Conservation (phyloP, 2,329 filamentous ascomycete genomes). For the Cercospora canescens region DNA sequence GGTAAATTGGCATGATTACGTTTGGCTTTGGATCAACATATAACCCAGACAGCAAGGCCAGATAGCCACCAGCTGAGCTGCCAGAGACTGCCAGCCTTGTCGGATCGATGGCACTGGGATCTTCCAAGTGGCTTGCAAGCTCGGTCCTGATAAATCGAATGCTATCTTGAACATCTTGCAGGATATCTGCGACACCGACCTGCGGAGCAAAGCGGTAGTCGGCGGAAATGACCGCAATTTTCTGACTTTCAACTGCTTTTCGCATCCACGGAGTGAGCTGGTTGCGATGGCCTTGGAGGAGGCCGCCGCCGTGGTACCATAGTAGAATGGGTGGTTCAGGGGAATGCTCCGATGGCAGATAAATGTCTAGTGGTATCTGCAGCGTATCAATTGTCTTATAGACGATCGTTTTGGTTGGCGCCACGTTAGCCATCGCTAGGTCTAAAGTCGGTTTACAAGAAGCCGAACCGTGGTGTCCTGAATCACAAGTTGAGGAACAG, state of each 20-base stretch:
- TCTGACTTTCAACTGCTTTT: constrained; percentile 26
- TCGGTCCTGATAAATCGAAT: constrained; percentile 30
- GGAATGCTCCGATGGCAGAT: constrained; percentile 21
- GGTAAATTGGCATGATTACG: constrained; percentile 35
- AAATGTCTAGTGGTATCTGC: constrained; percentile 26
- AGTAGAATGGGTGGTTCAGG: constrained; percentile 24
- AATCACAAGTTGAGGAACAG: background rate
- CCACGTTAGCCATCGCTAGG: constrained; percentile 19
- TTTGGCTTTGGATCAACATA: constrained; percentile 35
- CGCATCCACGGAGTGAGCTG: constrained; percentile 31
- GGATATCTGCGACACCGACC: constrained; percentile 32
- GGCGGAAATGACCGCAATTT: constrained; percentile 32
- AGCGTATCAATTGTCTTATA: constrained; percentile 27
- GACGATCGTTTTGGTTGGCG: constrained; percentile 21
- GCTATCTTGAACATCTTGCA: constrained; percentile 33
- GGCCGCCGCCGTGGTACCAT: constrained; percentile 32
- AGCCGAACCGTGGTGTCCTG: background rate
- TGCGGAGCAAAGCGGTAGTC: constrained; percentile 38
- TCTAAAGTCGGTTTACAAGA: background rate
- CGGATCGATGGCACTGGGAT: constrained; percentile 21
- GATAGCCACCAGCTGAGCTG: constrained; percentile 34
- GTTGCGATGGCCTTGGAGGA: constrained; percentile 32
- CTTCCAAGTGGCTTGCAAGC: constrained; percentile 17
- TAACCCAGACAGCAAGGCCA: constrained; percentile 33
- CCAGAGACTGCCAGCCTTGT: constrained; percentile 32